phyloP scores from a whole-genome alignment of 768 basidiomycete genomes.

The Dentipellis sp. region DNA sequence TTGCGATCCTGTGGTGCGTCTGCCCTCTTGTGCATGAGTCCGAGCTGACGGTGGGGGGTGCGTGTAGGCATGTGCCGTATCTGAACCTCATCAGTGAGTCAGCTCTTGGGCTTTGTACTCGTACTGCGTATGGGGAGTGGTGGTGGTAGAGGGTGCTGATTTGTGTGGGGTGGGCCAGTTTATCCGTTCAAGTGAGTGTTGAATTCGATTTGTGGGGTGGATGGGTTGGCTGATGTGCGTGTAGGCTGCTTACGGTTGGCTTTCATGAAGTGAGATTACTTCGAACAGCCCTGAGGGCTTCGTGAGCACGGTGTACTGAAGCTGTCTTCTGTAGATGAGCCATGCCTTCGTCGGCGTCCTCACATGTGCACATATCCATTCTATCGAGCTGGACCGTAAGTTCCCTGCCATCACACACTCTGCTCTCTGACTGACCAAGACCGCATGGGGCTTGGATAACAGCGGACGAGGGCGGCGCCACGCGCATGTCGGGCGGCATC shows the following conservation, averaged over 20 bases:
- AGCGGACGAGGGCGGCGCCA: constrained; percentile 87
- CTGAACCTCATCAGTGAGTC: constrained; percentile 65
- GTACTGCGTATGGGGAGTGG: background rate
- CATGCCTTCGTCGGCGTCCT: constrained; percentile 74
- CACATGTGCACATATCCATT: constrained; percentile 80
- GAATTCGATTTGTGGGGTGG: constrained; percentile 5
- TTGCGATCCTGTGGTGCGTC: constrained; percentile 72
- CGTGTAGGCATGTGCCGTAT: constrained; percentile 64
- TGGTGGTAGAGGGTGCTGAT: background rate
- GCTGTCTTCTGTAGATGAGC: constrained; percentile 53
- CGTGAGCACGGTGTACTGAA: background rate
- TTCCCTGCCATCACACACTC: constrained; percentile 14
- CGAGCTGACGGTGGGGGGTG: background rate
- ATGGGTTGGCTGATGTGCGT: constrained; percentile 1
- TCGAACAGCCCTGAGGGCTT: background rate
- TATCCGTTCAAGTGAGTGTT: constrained; percentile 84
- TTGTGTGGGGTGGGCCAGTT: constrained; percentile 31
- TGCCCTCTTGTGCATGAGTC: background rate
- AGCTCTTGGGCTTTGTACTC: no score
- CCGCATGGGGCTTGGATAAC: background rate
- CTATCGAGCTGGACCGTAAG: constrained; percentile 82
- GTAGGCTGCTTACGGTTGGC: constrained; percentile 74
- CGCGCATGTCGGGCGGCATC: constrained; percentile 81
- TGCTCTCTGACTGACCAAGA: background rate
- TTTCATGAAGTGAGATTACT: constrained; percentile 64